phyloP scores from a whole-genome alignment of 139 green algal species.

The Coelastrella sp. region DNA sequence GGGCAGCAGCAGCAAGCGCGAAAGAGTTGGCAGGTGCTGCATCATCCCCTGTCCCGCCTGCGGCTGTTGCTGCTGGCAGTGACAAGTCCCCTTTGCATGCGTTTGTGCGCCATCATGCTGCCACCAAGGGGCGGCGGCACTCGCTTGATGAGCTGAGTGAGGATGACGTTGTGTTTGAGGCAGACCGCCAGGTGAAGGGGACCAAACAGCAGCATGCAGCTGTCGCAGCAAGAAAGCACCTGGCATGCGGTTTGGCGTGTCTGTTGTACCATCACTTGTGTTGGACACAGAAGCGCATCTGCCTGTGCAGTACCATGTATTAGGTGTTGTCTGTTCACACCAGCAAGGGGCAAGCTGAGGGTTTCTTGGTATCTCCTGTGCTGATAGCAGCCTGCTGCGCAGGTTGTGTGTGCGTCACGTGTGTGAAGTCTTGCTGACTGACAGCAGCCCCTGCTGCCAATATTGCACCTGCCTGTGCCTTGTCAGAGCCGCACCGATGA shows the following conservation, averaged over 20 bases:
- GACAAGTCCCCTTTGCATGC: neutral
- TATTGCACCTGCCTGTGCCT: neutral
- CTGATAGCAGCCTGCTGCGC: too few species aligned
- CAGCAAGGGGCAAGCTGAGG: too few species aligned
- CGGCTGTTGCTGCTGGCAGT: neutral
- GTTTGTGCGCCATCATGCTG: neutral
- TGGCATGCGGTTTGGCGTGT: too few species aligned
- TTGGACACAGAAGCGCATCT: too few species aligned
- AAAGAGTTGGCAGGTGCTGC: neutral
- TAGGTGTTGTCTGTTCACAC: too few species aligned
- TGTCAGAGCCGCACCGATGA: neutral
- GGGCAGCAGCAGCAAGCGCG: slow-evolving; percentile 21
- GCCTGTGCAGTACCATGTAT: too few species aligned
- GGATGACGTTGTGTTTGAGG: slow-evolving; percentile 43
- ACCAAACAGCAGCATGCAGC: too few species aligned
- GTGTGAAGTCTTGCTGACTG: neutral
- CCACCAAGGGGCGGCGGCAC: neutral
- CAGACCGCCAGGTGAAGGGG: slow-evolving; percentile 11
- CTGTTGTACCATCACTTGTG: too few species aligned
- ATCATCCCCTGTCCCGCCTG: neutral
- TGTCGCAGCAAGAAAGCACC: too few species aligned
- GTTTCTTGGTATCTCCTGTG: too few species aligned
- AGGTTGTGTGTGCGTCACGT: too few species aligned
- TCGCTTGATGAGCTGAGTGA: slow-evolving; percentile 45
- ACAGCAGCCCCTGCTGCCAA: neutral